Evolutionary conservation across 768 basidiomycete genomes (phyloP), one percentile per base, ranked within the genome.

Genomic region (Lentinula edodes): DNA sequence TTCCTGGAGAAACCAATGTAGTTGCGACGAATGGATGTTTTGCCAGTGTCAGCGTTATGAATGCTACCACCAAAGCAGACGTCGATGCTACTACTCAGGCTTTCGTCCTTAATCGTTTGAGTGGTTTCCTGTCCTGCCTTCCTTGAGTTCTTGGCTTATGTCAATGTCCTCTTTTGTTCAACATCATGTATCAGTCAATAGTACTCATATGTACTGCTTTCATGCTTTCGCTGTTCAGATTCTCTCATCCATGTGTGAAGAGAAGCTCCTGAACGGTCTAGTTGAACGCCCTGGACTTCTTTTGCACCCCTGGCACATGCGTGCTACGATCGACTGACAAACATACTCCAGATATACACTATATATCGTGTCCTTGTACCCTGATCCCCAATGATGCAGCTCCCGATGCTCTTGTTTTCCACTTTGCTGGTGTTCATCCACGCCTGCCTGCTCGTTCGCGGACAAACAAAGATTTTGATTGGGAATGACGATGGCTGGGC

Each of bases 41-140:
- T 64, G 77, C 75, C 5, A 79, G 76, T 42, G 80, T 84, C 39
- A 79, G 76, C 62, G 78, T 80, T 6, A 75, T 80, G 61, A 73
- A 78, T 61, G 80, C 77, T 39, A 71, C 65, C 15, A 78, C 71
- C 9, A 81, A 82, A 71, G 61, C 66, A 20, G 80, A 83, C 67
- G 80, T 78, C 23, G 66, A 68, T 58, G 78, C 78, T 13, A 66
- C 63, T 28, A 72, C 71, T n/a, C 81, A 83, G 61, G 71, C 58
- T 48, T 67, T 69, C 18, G 80, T 82, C 2, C 64, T 78, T 59
- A 64, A 69, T 28, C 72, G 76, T 48, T 62, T 82, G 53, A 34
- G 62, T 4, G 67, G 72, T 0, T 68, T 81, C 41, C 67, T 78
- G 65, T 51, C 48, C 16, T 60, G 59, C 38, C 48, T 60, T 36